A percentile compares a stretch with the other conserved stretches of the same genome.
Evolutionary conservation across 2,329 filamentous ascomycete genomes (phyloP).

Genomic region (Cryoendolithus antarcticus): DNA sequence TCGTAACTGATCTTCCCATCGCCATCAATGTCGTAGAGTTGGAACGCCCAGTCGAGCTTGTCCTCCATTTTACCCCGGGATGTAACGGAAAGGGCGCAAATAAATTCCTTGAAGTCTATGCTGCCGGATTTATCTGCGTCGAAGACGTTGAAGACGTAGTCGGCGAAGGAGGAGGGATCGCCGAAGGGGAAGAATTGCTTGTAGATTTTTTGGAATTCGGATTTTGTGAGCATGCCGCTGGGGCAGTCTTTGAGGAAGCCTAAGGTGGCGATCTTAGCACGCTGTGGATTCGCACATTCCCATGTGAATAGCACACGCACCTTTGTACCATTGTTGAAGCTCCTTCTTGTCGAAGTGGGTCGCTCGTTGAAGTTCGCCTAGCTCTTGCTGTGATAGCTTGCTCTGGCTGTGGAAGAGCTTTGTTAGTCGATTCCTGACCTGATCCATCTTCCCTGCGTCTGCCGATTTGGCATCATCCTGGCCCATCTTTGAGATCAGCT

Average conservation of each 20-base stretch:
- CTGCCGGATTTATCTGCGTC: constrained; percentile 94
- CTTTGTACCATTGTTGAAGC: constrained; percentile 99
- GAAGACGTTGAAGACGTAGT: constrained; percentile 99
- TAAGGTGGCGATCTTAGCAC: constrained; percentile 27
- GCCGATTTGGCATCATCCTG: constrained; percentile 18
- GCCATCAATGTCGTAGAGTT: constrained; percentile 97
- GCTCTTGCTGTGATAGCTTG: constrained; percentile 93
- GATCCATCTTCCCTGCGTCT: constrained; percentile 15
- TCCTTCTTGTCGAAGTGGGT: constrained; percentile 99
- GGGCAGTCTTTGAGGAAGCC: constrained; percentile 98
- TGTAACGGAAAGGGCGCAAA: constrained; percentile 92
- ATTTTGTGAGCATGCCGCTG: constrained; percentile 89
- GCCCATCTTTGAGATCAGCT: neutral
- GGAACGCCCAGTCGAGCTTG: constrained; percentile 98
- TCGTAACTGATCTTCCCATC: constrained; percentile 99
- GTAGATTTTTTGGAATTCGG: constrained; percentile 99
- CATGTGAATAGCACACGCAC: constrained; percentile 39
- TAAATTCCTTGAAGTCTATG: constrained; percentile 99
- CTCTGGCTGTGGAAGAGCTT: constrained; percentile 59
- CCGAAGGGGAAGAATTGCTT: constrained; percentile 99
- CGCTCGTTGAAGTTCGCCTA: constrained; percentile 86
- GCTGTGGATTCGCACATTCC: neutral
- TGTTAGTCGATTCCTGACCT: constrained; percentile 20
- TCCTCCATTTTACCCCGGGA: constrained; percentile 98
- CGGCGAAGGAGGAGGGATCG: constrained; percentile 91